Evolutionary conservation across 1,139 yeast genomes (phyloP), one percentile per base, ranked within the genome.

Genomic region (Hyphopichia pseudoburtonii): DNA sequence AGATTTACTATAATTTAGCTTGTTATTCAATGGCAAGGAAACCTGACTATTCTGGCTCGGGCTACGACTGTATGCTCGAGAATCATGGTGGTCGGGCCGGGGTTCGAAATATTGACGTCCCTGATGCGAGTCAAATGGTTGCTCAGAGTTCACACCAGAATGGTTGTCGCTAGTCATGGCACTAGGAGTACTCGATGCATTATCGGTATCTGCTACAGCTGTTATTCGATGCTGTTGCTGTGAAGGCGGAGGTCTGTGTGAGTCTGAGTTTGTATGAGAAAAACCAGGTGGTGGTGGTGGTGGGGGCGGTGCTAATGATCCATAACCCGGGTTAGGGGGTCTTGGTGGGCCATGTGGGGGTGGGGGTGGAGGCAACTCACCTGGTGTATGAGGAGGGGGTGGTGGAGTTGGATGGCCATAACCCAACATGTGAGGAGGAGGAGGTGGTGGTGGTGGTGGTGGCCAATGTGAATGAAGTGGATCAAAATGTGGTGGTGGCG

Each of bases 371-470:
- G n/a, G n/a, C n/a, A n/a, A n/a, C n/a, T n/a, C n/a, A n/a, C n/a
- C n/a, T n/a, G n/a, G n/a, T n/a, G n/a, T n/a, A n/a, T n/a, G n/a
- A n/a, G 35, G 45, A 23, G 43, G 46, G 7, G 12, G 12, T 10
- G 7, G 12, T 5, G 9, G 26, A 14, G 41, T 41, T 19, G 41
- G 45, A 11, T 42, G 51, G 26, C 27, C 29, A 17, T 32, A 32
- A 18, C 30, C 34, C 12, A 25, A 23, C 30, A 18, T 32, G 27
- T 30, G 38, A 11, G 28, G 32, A 12, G 43, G 48, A 17, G 41
- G 43, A 12, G 34, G 38, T n/a, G 36, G 44, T 22, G 23, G 34
- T n/a, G 34, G n/a, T n/a, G n/a, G n/a, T n/a, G n/a, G n/a, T n/a
- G n/a, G n/a, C n/a, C n/a, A n/a, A n/a, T n/a, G n/a, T n/a, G n/a